Evolutionary conservation across 257 asterid genomes (phyloP), one percentile per base, ranked within the genome.

Genomic region (Datura wrightii): DNA sequence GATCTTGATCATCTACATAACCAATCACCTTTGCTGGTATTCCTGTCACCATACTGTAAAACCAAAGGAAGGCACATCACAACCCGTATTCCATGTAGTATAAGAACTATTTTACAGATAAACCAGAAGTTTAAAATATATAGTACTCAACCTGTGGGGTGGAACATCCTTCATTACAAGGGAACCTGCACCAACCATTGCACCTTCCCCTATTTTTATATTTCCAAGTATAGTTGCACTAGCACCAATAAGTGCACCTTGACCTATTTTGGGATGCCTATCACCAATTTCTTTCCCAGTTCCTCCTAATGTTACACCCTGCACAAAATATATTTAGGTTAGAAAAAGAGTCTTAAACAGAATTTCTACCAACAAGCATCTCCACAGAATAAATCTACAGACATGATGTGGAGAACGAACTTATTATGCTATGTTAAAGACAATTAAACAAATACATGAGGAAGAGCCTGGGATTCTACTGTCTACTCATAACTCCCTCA

Each of bases 231-330:
- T 86, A 19, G 85, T 86, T 54, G 85, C 88, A 76, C 90, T 60
- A 10, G 92, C 92, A 83, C 90, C 92, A 80, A 89, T 83, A 6
- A 89, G 88, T 36, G 88, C 92, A 85, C 92, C 92, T 88, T 89
- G 90, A 48, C 90, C 89, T 31, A 89, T 83, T 81, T 89, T 88
- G 13, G 92, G 92, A 86, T 89, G 92, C 34, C 92, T 88, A 83
- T 86, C 89, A 44, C 92, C 92, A 65, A 13, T 78, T 55, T 85
- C 87, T 86, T 89, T 89, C 69, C 92, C 92, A 10, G 90, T 89
- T 19, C 92, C 92, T 74, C 92, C 92, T 42, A 89, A 81, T 69
- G 92, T 89, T 60, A 89, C 92, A 60, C 90, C 90, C 89, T 89
- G 86, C 54, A 13, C 48, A 76, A 31, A 52, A 31, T 52, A 31